phyloP scores from a whole-genome alignment of 179 eudicot genomes.

The Heliamphora pulchella region DNA sequence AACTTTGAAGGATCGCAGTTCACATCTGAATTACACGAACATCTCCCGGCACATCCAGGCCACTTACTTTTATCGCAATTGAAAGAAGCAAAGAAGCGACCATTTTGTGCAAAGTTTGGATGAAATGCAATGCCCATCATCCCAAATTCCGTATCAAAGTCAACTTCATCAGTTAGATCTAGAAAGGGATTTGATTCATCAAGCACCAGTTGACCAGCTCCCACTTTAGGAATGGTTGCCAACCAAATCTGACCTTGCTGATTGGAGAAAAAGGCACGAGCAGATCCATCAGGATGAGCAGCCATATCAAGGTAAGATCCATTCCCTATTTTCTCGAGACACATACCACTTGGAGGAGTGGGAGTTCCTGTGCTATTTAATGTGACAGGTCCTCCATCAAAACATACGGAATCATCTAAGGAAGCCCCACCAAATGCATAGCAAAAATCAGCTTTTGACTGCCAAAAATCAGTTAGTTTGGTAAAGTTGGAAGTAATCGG shows the following conservation, averaged over 20 bases:
- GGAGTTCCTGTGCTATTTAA: constrained; percentile 33
- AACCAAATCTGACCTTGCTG: constrained; percentile 68
- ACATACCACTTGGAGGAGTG: constrained; percentile 45
- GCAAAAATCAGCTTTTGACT: constrained; percentile 58
- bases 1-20: constrained; percentile 71
- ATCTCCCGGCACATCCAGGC: constrained; percentile 68
- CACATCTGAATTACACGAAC: constrained; percentile 87
- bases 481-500: constrained; percentile 35
- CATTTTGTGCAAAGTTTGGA: constrained; percentile 62
- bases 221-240: constrained; percentile 51
- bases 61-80: constrained; percentile 64
- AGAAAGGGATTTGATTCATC: constrained; percentile 67
- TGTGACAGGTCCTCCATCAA: constrained; percentile 40
- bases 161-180: constrained; percentile 62
- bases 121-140: constrained; percentile 94
- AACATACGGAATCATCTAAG: constrained; percentile 42
- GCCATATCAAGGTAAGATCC: constrained; percentile 71
- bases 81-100: constrained; percentile 82
- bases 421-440: constrained; percentile 59
- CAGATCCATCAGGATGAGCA: constrained; percentile 71
- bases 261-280: constrained; percentile 65
- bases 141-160: constrained; percentile 64
- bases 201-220: constrained; percentile 48
- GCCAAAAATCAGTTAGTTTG: constrained; percentile 51
- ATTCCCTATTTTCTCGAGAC: constrained; percentile 76